phyloP scores from a whole-genome alignment of 2,329 filamentous ascomycete genomes.

The Verticillium tricorpus region DNA sequence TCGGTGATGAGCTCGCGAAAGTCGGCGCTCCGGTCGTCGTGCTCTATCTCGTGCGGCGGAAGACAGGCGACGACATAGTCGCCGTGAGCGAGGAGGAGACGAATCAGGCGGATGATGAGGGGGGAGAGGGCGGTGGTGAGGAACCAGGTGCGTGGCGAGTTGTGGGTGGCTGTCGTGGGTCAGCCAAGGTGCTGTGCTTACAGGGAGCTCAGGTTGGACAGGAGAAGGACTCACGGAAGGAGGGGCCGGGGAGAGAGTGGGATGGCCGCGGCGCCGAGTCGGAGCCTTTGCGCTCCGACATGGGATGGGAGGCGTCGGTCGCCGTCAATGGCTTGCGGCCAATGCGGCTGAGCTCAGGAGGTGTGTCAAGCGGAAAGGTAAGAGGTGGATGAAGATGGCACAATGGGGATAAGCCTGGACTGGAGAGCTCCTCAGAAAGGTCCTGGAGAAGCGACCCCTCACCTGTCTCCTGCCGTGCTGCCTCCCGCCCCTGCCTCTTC shows the following conservation, averaged over 20 bases:
- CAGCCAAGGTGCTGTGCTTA: slow-evolving; percentile 20
- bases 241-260: slow-evolving; percentile 41
- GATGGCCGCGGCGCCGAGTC: slow-evolving; percentile 9
- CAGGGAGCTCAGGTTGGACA: neutral
- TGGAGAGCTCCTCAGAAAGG: too few relatives aligned
- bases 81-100: slow-evolving; percentile 80
- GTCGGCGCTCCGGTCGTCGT: slow-evolving; percentile 69
- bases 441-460: neutral
- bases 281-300: slow-evolving; percentile 12
- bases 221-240: slow-evolving; percentile 42
- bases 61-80: slow-evolving; percentile 87
- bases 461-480: neutral
- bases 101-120: slow-evolving; percentile 75
- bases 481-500: neutral
- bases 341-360: neutral
- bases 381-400: neutral
- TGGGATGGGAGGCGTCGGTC: neutral
- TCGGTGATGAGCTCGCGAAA: slow-evolving; percentile 75
- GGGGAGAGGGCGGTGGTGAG: slow-evolving; percentile 83
- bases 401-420: too few relatives aligned
- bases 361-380: neutral
- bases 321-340: neutral
- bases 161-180: slow-evolving; percentile 52
- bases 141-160: slow-evolving; percentile 85
- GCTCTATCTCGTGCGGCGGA: slow-evolving; percentile 71